Evolutionary conservation across 306 rosid species (phyloP), one percentile per base, ranked within the genome.

Genomic region (Argentina anserina): DNA sequence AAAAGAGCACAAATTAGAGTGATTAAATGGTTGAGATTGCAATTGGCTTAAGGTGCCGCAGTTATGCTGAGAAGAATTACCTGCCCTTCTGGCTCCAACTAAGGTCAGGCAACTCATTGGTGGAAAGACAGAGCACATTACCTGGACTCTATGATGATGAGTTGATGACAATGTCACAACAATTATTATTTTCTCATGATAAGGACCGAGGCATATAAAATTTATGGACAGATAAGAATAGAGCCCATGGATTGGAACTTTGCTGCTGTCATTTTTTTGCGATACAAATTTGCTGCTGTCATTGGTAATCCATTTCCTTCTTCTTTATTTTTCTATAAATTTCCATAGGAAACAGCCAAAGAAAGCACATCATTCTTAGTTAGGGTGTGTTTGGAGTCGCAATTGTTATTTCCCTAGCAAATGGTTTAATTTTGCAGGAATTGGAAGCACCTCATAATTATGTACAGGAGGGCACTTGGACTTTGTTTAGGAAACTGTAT

Each of bases 71-170:
- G 69, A n/a, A 37, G 67, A 26, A 64, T 64, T 64, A 21, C 69
- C 18, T 39, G 56, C 11, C 56, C 58, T 17, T 17, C 28, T 29
- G 58, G 34, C 41, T 45, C 72, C 59, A 9, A 17, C 18, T 67
- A 0, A 6, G 58, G 71, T 41, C 37, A 42, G 42, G 36, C 26
- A 34, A 63, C 47, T n/a, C 47, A 39, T 3, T n/a, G 49, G 47
- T 64, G 47, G 69, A 37, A 45, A 45, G 58, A 31, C 58, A 45
- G 28, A 67, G 26, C 59, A 45, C 41, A 67, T 67, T 45, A 10
- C 23, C 37, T 43, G 59, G 59, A 67, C 28, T 42, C 67, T 62
- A 61, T 33, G 43, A 62, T 62, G 23, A 62, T 34, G 67, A 62
- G 43, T 34, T 62, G 23, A 62, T 34, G 67, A 62, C 23, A 18